Base-by-base conservation (phyloP, 768 basidiomycete species). In the Rickenella mellea region DNA sequence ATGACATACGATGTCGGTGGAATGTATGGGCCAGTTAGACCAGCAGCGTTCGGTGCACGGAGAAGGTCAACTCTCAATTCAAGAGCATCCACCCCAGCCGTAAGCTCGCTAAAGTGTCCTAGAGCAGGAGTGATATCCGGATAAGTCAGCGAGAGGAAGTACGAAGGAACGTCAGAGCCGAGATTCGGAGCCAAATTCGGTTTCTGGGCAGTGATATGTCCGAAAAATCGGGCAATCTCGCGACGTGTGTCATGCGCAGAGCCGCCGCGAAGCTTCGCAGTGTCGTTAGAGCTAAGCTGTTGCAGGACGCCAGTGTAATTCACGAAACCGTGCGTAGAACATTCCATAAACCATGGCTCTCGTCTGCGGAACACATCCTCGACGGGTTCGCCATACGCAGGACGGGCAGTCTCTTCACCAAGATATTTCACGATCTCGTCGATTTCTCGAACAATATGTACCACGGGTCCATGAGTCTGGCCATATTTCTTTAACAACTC, bases 21-120 rank as follows among this genome's bases (percentile, higher is more conserved):
- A 19, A 88, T 75, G 43, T 68, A 68, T 1, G 72, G 68, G 1
- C 66, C 68, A 19, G 69, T 56, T n/a, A 63, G 56, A 37, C 71
- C 72, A 17, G 62, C 55, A 44, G 74, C 67, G 41, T 68, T 65
- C 0, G 63, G 52, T 55, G 76, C 53, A 12, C 75, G 78, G 15
- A 99, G 70, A 6, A 98, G 72, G 58, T 99, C 96, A 9, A 91
- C 92, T 8, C 94, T 80, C n/a, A 98, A 57, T 59, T 99, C 96
- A 45, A 98, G 63, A 0, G 92, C 94, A 54, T 98, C 93, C 6
- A 81, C 86, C 4, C 96, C 96, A 14, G 76, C 69, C 0, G 76
- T 76, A 45, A 99, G 60, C 32, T 83, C 75, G 17, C 86, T 77
- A 30, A 98, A 73, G 39, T 75, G 58, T 12, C 69, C 59, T 30